Evolutionary conservation across 768 basidiomycete genomes (phyloP).

Genomic region (Mycena chlorophos): DNA sequence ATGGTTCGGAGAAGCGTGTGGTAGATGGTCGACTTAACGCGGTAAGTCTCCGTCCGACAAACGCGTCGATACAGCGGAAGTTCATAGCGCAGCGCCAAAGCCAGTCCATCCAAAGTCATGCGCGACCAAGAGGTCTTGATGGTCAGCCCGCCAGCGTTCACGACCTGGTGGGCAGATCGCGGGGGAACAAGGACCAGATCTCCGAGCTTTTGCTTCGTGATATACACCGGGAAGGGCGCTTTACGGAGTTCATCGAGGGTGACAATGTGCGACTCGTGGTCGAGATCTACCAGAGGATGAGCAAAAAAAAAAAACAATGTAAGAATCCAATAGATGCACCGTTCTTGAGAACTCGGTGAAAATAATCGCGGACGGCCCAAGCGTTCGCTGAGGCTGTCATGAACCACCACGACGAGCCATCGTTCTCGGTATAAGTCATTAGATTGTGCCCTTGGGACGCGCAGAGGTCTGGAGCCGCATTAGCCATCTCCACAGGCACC

Average conservation of each 20-base stretch:
- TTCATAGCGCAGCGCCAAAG: conserved; percentile 65
- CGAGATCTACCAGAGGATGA: conserved; percentile 42
- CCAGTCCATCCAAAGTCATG: conserved; percentile 68
- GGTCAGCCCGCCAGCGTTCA: conserved; percentile 78
- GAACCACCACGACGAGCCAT: conserved; percentile 81
- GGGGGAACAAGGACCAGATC: conserved; percentile 83
- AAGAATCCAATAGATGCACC: conserved; percentile 24
- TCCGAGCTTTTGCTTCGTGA: conserved; percentile 72
- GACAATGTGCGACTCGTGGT: conserved; percentile 70
- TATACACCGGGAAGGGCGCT: conserved; percentile 69
- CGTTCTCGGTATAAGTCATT: conserved; percentile 78
- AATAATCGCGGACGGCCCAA: conserved; percentile 55
- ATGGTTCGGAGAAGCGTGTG: conserved; percentile 44
- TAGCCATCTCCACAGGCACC: too few species aligned
- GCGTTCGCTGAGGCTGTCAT: conserved; percentile 71
- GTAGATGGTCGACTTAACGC: conserved; percentile 66
- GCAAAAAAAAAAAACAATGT: background rate
- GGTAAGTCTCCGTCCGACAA: conserved; percentile 78
- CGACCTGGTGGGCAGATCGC: conserved; percentile 79
- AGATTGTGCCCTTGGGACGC: conserved; percentile 84
- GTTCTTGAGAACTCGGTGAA: conserved; percentile 48
- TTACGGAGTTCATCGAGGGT: conserved; percentile 60
- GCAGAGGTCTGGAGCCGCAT: conserved; percentile 67
- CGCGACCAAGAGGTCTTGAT: conserved; percentile 86
- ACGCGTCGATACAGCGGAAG: conserved; percentile 80